These are phyloP conservation scores for Lipomyces yarrowii DNA, from an alignment of 1,139 yeast genomes.

Conservation along the genomic window DNA sequence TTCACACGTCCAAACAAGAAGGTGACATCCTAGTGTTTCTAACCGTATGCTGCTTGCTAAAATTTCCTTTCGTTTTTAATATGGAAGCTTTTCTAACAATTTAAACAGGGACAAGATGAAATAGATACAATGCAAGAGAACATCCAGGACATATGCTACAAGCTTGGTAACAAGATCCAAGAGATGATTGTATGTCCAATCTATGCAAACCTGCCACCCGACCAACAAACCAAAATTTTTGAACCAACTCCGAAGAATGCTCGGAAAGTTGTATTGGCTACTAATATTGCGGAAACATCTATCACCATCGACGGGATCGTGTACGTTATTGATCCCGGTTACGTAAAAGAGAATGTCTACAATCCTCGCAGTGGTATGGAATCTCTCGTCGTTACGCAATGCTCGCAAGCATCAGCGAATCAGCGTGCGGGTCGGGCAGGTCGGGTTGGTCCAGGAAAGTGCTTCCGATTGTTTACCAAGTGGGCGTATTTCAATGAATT, in stretches of 20 bases:
- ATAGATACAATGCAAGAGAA: constrained; percentile 80
- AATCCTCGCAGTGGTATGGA: constrained; percentile 90
- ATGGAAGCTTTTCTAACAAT: not conserved
- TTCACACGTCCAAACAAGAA: constrained; percentile 70
- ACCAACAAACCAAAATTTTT: constrained; percentile 76
- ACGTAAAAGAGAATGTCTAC: constrained; percentile 82
- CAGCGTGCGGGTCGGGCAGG: constrained; percentile 99
- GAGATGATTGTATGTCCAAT: constrained; percentile 80
- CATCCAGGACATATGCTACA: constrained; percentile 62
- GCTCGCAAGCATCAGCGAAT: constrained; percentile 92
- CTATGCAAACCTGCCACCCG: constrained; percentile 90
- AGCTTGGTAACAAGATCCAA: constrained; percentile 63
- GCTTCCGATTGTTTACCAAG: constrained; percentile 85
- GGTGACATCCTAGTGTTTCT: constrained; percentile 92
- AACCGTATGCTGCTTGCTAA: constrained; percentile 50
- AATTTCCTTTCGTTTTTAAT: not conserved
- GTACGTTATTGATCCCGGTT: constrained; percentile 90
- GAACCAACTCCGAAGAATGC: constrained; percentile 81
- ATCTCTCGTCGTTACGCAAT: constrained; percentile 77
- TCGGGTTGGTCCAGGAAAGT: constrained; percentile 93
- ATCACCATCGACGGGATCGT: constrained; percentile 91
- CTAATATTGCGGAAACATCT: constrained; percentile 96
- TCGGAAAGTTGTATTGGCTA: constrained; percentile 88
- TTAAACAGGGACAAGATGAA: constrained; percentile 71
- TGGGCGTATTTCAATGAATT: constrained; percentile 81